These are phyloP conservation scores for Acanthamoeba healyi DNA, from an alignment of 208 protist genomes.

Conservation along the genomic window DNA sequence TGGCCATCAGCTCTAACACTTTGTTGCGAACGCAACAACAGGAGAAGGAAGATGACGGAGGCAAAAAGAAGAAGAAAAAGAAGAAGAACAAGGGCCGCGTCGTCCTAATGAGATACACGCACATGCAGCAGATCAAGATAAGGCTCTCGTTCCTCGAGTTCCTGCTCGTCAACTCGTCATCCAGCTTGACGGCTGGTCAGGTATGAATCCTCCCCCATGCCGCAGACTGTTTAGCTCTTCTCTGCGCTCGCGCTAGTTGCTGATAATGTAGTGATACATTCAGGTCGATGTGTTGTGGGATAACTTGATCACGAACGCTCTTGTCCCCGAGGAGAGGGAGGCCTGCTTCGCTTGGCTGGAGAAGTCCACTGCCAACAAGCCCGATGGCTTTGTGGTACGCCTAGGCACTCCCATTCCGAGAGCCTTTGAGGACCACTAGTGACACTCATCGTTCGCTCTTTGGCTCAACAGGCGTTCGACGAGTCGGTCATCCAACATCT, in stretches of 20 bases:
- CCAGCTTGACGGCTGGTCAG: constrained; percentile 80
- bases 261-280: too few relatives aligned
- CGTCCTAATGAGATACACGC: constrained; percentile 53
- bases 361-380: constrained; percentile 74
- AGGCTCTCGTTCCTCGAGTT: constrained; percentile 84
- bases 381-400: constrained; percentile 73
- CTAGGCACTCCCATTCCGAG: background rate
- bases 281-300: constrained; percentile 83
- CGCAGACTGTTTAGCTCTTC: too few relatives aligned
- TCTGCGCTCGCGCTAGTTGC: background rate
- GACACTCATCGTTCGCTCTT: background rate
- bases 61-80: constrained; percentile 16
- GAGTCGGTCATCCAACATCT: constrained; percentile 80
- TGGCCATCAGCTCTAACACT: too few relatives aligned
- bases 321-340: constrained; percentile 80
- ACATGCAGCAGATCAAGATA: constrained; percentile 80
- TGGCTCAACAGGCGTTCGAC: constrained; percentile 67
- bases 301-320: constrained; percentile 72
- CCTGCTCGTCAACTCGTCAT: constrained; percentile 79
- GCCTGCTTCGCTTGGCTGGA: constrained; percentile 82
- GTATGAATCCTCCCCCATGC: too few relatives aligned
- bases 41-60: constrained; percentile 6
- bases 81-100: constrained; percentile 58
- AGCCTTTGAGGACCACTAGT: background rate
- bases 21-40: too few relatives aligned